Conservation (phyloP, 495 filamentous ascomycete genomes). For the Penicillium pulvis region DNA sequence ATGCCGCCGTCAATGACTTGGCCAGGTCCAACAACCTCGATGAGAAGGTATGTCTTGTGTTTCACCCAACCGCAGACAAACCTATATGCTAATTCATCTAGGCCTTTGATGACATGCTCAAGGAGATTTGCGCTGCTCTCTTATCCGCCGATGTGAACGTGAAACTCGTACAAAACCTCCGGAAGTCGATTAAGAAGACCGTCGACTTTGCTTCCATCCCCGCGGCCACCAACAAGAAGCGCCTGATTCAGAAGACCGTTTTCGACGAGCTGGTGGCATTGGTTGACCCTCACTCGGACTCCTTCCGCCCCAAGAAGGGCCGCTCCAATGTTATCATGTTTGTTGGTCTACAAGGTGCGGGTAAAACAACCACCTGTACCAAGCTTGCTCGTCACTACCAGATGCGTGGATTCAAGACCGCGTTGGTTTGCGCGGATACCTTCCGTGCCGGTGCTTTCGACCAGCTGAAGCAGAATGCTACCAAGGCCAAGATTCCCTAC, state of each 20-base stretch:
- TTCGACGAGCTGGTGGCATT: conserved; percentile 96
- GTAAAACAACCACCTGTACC: conserved; percentile 98
- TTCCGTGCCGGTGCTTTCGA: conserved; percentile 98
- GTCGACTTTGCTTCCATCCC: conserved; percentile 94
- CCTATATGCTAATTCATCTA: conserved; percentile 36
- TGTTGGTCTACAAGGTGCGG: conserved; percentile 93
- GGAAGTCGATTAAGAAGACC: conserved; percentile 84
- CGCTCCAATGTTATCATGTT: conserved; percentile 99
- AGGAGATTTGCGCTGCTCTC: conserved; percentile 92
- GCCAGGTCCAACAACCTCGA: conserved; percentile 89
- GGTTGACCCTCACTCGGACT: conserved; percentile 92
- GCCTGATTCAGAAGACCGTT: conserved; percentile 95
- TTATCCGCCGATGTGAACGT: conserved; percentile 97
- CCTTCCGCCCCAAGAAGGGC: conserved; percentile 96
- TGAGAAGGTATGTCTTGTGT: conserved; percentile 71
- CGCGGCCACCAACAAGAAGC: conserved; percentile 92
- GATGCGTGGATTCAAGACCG: conserved; percentile 88
- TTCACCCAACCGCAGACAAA: background rate
- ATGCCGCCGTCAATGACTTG: conserved; percentile 91
- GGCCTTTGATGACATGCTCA: conserved; percentile 98
- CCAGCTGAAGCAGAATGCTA: conserved; percentile 98
- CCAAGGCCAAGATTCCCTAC: conserved; percentile 98
- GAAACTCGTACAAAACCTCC: conserved; percentile 86
- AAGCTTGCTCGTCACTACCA: conserved; percentile 96
- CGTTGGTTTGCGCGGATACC: conserved; percentile 96